Conservation (phyloP, 352 stramenopile genomes). For the Phytophthora cryptogea region DNA sequence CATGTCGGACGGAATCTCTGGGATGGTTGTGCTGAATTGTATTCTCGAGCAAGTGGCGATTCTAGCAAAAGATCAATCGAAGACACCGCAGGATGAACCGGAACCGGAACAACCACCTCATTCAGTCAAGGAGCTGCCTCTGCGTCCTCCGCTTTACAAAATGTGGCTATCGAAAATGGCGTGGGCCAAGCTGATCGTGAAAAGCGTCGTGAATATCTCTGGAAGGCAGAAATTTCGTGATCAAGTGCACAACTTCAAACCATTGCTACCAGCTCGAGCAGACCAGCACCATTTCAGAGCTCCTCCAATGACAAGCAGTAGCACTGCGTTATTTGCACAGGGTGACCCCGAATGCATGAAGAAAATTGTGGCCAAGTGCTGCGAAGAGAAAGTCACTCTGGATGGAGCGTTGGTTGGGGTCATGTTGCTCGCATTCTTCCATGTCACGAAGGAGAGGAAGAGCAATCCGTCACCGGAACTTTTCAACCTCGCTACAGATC, state of each 20-base stretch:
- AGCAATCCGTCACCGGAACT: constrained; percentile 9
- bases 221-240: constrained; percentile 8
- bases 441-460: constrained; percentile 9
- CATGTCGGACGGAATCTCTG: constrained; percentile 51
- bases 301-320: constrained; percentile 21
- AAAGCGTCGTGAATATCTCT: constrained; percentile 10
- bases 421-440: constrained; percentile 19
- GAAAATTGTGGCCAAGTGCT: constrained; percentile 28
- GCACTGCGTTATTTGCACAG: constrained; percentile 27
- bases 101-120: constrained; percentile 6
- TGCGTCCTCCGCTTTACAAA: constrained; percentile 28
- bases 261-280: constrained; percentile 22
- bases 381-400: constrained; percentile 34
- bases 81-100: neutral
- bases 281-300: constrained; percentile 32
- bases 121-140: constrained; percentile 10
- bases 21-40: constrained; percentile 39
- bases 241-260: constrained; percentile 4
- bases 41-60: constrained; percentile 27
- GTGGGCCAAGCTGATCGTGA: constrained; percentile 14
- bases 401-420: constrained; percentile 30
- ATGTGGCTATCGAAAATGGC: constrained; percentile 20
- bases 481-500: constrained; percentile 35
- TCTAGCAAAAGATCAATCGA: constrained; percentile 2
- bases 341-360: constrained; percentile 24